Conservation (phyloP, 345 rosid species). For the Eutrema heterophyllum region DNA sequence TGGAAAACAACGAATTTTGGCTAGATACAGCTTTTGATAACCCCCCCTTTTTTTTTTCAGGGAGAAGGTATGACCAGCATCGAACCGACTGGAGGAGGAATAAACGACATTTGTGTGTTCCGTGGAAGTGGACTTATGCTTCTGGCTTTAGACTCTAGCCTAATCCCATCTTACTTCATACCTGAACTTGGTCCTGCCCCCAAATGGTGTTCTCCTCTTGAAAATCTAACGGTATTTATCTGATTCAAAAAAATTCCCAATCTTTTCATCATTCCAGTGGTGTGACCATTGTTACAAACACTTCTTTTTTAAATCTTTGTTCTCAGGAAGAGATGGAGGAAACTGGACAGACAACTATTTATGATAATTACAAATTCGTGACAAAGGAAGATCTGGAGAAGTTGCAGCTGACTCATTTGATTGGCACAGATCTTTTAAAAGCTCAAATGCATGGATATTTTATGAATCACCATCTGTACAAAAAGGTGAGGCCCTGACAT, state of each 20-base stretch:
- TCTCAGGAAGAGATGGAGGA: slow-evolving; percentile 96
- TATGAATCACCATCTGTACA: slow-evolving; percentile 63
- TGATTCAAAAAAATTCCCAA: background rate
- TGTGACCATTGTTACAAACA: slow-evolving; percentile 2
- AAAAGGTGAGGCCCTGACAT: slow-evolving; percentile 47
- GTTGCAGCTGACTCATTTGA: slow-evolving; percentile 69
- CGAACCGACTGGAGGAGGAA: slow-evolving; percentile 79
- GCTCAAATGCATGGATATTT: slow-evolving; percentile 98
- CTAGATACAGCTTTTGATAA: background rate
- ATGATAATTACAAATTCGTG: slow-evolving; percentile 83
- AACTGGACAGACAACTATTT: slow-evolving; percentile 68
- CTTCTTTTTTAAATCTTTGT: slow-evolving; percentile 8
- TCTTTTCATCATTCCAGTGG: background rate
- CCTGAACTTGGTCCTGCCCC: slow-evolving; percentile 98
- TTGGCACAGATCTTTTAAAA: slow-evolving; percentile 86
- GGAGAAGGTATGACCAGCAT: slow-evolving; percentile 91
- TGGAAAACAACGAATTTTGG: background rate
- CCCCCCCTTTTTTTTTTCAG: slow-evolving; percentile 31
- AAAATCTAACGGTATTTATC: slow-evolving; percentile 65
- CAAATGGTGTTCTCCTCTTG: slow-evolving; percentile 81
- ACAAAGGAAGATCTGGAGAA: slow-evolving; percentile 82
- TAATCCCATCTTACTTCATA: slow-evolving; percentile 82
- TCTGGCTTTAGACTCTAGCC: slow-evolving; percentile 76
- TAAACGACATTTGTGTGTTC: slow-evolving; percentile 87
- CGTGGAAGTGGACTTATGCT: slow-evolving; percentile 82